Conservation (phyloP, 257 asterid species). For the Petunia secreta region DNA sequence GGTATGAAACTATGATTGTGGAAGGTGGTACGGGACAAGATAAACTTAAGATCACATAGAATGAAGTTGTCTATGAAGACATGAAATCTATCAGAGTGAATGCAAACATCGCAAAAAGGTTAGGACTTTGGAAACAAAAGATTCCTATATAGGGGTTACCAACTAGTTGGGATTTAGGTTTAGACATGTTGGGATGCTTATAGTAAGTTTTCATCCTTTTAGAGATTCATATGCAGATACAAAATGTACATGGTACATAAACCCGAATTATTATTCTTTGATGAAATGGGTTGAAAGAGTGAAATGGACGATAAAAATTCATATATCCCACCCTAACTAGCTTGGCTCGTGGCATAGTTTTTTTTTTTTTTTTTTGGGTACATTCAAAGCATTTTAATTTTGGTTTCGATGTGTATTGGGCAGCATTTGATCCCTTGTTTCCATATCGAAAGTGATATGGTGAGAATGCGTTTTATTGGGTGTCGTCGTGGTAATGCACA, state of each 20-base stretch:
- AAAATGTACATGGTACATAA: not conserved
- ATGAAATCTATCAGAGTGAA: not conserved
- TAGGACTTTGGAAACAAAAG: not conserved
- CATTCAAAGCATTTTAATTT: constrained; percentile 9
- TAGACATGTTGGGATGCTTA: not conserved
- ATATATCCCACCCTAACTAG: not conserved
- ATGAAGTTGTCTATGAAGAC: not conserved
- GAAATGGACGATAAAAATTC: no score
- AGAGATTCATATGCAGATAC: not conserved
- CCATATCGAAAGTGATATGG: not conserved
- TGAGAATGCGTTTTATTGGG: not conserved
- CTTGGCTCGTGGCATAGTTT: constrained; percentile 8
- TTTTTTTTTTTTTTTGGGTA: not conserved
- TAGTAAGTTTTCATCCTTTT: constrained; percentile 1
- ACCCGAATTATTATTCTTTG: not conserved
- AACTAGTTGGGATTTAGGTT: not conserved
- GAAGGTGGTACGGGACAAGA: constrained; percentile 4
- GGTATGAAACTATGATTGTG: not conserved
- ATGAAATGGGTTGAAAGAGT: not conserved
- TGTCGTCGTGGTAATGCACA: constrained; percentile 6
- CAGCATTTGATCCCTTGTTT: constrained; percentile 1
- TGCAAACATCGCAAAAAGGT: not conserved
- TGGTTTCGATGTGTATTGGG: constrained; percentile 7
- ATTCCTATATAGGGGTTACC: not conserved
- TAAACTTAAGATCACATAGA: not conserved